A percentile compares a stretch with the other conserved stretches of the same genome.
These are phyloP conservation scores for Eucalyptus leucophloia DNA, from an alignment of 345 rosid species.

Conservation along the genomic window DNA sequence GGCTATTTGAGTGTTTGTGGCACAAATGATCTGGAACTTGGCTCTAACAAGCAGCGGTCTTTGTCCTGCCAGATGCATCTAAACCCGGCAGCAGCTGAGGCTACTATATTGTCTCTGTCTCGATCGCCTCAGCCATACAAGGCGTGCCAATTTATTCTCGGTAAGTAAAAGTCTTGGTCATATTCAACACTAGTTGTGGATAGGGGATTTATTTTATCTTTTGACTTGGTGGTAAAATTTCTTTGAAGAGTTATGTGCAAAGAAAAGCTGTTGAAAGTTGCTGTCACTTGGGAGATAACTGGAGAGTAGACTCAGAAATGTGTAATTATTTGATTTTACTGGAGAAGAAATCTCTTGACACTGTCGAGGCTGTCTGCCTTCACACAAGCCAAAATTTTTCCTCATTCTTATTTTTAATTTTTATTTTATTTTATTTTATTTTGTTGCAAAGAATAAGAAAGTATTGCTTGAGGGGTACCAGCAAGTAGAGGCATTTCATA, in stretches of 20 bases:
- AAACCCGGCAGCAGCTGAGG: conserved; percentile 76
- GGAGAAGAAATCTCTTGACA: background rate
- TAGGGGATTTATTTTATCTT: background rate
- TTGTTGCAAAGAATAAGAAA: background rate
- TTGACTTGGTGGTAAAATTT: background rate
- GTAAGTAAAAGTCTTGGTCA: conserved; percentile 15
- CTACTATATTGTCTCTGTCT: conserved; percentile 62
- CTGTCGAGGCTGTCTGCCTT: background rate
- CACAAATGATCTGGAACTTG: background rate
- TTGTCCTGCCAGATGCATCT: conserved; percentile 54
- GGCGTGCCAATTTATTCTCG: conserved; percentile 79
- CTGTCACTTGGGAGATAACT: background rate
- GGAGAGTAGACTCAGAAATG: background rate
- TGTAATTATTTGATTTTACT: background rate
- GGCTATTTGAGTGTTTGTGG: background rate
- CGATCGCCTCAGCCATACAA: conserved; percentile 87
- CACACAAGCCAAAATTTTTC: background rate
- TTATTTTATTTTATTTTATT: background rate
- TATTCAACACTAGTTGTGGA: background rate
- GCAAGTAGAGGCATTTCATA: background rate
- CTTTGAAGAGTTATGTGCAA: background rate
- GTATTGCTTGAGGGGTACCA: background rate
- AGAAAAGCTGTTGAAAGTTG: background rate
- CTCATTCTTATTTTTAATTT: background rate
- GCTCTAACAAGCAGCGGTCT: background rate